A percentile compares a stretch with the other conserved stretches of the same genome.
phyloP scores from a whole-genome alignment of 1,139 yeast genomes.

The Ogataea hybrid region DNA sequence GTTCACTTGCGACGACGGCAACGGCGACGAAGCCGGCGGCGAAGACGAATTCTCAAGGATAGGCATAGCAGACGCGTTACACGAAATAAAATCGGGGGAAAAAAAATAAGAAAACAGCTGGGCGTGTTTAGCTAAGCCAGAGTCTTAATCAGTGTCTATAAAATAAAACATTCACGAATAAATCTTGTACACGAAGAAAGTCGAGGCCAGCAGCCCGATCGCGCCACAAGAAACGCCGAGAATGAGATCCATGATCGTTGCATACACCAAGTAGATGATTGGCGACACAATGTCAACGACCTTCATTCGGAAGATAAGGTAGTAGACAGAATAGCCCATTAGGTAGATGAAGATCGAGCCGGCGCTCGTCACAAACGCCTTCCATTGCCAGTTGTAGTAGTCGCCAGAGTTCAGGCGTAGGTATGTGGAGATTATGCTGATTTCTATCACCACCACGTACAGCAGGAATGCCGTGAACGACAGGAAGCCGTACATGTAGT shows the following conservation, averaged over 20 bases:
- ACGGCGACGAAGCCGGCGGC: slow-evolving; percentile 13
- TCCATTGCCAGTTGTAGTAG: slow-evolving; percentile 78
- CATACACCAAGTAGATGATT: slow-evolving; percentile 68
- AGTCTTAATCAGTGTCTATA: slow-evolving; percentile 3
- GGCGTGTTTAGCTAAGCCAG: slow-evolving; percentile 3
- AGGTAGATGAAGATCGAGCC: slow-evolving; percentile 71
- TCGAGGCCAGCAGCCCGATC: slow-evolving; percentile 65
- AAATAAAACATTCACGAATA: slow-evolving; percentile 37
- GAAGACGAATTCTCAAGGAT: slow-evolving; percentile 9
- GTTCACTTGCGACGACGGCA: slow-evolving; percentile 22
- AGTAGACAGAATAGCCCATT: slow-evolving; percentile 65
- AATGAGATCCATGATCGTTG: slow-evolving; percentile 59
- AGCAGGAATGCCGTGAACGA: slow-evolving; percentile 60
- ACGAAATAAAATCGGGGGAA: slow-evolving; percentile 2
- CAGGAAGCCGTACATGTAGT: slow-evolving; percentile 78
- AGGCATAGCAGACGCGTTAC: slow-evolving; percentile 10
- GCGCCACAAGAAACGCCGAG: slow-evolving; percentile 77
- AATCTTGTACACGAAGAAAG: slow-evolving; percentile 55
- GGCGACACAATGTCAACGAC: slow-evolving; percentile 69
- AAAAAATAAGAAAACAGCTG: neutral
- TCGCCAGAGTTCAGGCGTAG: slow-evolving; percentile 60
- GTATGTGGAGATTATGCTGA: slow-evolving; percentile 71
- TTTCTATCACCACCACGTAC: slow-evolving; percentile 63
- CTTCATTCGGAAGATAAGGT: slow-evolving; percentile 53
- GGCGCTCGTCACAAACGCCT: slow-evolving; percentile 69